Percentiles rank a stretch among this genome's conserved stretches.
Evolutionary conservation across 495 filamentous ascomycete genomes (phyloP).

Genomic region (Aspergillus taichungensis): DNA sequence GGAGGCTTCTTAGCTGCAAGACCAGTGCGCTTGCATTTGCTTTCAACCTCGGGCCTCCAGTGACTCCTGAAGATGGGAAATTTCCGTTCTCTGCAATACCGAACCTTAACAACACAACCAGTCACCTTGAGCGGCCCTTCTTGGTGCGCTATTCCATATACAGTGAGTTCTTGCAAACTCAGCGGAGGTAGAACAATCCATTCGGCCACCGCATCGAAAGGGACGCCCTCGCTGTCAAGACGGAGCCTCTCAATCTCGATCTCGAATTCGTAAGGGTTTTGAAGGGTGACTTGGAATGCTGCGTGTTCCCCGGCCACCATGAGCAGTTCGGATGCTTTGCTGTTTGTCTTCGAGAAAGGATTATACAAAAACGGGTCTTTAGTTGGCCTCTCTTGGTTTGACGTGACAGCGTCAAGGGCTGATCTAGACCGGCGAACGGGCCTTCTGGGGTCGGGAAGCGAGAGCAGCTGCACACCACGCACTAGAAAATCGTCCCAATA

Average conservation of each 20-base stretch:
- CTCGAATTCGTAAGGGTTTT: conserved; percentile 92
- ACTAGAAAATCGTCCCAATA: conserved; percentile 97
- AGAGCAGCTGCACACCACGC: conserved; percentile 63
- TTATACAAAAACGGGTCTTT: conserved; percentile 91
- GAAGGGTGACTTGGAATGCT: conserved; percentile 69
- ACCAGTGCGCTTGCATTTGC: conserved; percentile 68
- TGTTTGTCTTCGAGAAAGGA: conserved; percentile 65
- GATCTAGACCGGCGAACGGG: conserved; percentile 64
- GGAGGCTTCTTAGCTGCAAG: conserved; percentile 49
- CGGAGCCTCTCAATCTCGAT: conserved; percentile 74
- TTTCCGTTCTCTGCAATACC: conserved; percentile 66
- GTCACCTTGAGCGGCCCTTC: conserved; percentile 63
- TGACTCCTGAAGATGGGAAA: conserved; percentile 76
- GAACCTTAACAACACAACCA: conserved; percentile 71
- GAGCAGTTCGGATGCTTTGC: conserved; percentile 51
- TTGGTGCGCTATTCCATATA: conserved; percentile 57
- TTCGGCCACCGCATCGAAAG: conserved; percentile 57
- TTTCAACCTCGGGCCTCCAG: conserved; percentile 62
- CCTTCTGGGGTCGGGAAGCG: conserved; percentile 41
- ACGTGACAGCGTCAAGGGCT: conserved; percentile 56
- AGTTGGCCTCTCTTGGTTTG: conserved; percentile 37
- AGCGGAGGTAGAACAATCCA: conserved; percentile 67
- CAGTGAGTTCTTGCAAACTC: conserved; percentile 65
- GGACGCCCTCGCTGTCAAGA: conserved; percentile 61
- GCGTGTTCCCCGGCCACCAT: conserved; percentile 70